Evolutionary conservation across 2,329 filamentous ascomycete genomes (phyloP), one percentile per base, ranked within the genome.

Genomic region (Tothia fuscella): DNA sequence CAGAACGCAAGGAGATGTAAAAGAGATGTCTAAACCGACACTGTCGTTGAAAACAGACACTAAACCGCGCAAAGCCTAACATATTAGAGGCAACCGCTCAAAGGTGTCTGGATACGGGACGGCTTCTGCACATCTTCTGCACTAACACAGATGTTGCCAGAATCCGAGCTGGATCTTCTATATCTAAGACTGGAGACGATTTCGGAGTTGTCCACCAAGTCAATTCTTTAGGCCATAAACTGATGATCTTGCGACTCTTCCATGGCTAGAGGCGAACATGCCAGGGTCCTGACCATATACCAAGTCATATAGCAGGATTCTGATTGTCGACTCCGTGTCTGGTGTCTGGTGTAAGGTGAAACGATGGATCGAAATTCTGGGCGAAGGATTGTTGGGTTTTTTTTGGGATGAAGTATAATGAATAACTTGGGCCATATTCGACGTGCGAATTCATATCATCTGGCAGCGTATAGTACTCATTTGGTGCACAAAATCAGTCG

Each of bases 141-240:
- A 58, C 57, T 46, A 58, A 58, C 29, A 55, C 56, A 6, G 56
- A 56, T 20, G 50, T 49, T n/a, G 49, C 47, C 9, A 32, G 45
- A 4, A 48, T 34, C 29, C 51, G 47, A 1, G 47, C 41, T 16
- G 41, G 46, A 13, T 14, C 22, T 21, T 30, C 31, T 6, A 24
- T 38, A 17, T 42, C 38, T 21, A 42, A 41, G 14, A 58, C 54
- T 2, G 45, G 47, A 31, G 56, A 59, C 43, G 56, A 56, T 7
- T 56, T 58, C 38, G 52, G 57, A 38, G 46, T 56, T 4, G 40
- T 57, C 19, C 56, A 59, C 30, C 48, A 58, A 46, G 52, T 58
- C 44, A 58, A 59, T 46, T 53, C 58, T 40, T 28, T 54, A n/a
- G 51, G 50, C 3, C 56, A 59, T 43, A 53, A 52, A 7, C 48